A percentile compares a stretch with the other conserved stretches of the same genome.
Conservation (phyloP, 2,329 filamentous ascomycete species). For the Nigrospora sphaerica region DNA sequence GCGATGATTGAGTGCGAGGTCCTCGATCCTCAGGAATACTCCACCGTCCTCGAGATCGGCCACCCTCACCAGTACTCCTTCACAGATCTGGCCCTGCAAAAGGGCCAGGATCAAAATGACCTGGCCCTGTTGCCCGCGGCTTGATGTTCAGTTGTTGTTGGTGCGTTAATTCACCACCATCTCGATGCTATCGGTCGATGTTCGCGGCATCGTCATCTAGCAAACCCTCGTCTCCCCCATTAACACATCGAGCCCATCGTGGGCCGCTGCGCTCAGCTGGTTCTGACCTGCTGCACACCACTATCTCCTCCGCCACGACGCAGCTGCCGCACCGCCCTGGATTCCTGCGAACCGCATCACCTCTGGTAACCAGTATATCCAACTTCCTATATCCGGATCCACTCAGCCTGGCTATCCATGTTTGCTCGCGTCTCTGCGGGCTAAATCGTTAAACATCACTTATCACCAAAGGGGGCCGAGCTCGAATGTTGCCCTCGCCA, state of each 20-base stretch:
- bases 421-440: neutral
- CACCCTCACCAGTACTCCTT: neutral
- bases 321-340: neutral
- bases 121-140: neutral
- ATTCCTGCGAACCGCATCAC: neutral
- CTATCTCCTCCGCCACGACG: neutral
- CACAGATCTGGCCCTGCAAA: neutral
- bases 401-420: neutral
- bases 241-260: neutral
- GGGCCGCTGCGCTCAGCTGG: neutral
- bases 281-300: neutral
- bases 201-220: neutral
- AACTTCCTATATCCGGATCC: neutral
- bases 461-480: neutral
- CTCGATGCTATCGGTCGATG: constrained; percentile 2
- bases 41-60: constrained; percentile 1
- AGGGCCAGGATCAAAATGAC: neutral
- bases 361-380: neutral
- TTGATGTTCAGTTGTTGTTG: neutral
- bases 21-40: neutral
- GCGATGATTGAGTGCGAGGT: neutral
- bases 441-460: neutral
- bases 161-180: neutral
- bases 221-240: neutral
- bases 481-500: neutral